Conservation (phyloP, 352 stramenopile genomes). For the Pythium rishiriense region DNA sequence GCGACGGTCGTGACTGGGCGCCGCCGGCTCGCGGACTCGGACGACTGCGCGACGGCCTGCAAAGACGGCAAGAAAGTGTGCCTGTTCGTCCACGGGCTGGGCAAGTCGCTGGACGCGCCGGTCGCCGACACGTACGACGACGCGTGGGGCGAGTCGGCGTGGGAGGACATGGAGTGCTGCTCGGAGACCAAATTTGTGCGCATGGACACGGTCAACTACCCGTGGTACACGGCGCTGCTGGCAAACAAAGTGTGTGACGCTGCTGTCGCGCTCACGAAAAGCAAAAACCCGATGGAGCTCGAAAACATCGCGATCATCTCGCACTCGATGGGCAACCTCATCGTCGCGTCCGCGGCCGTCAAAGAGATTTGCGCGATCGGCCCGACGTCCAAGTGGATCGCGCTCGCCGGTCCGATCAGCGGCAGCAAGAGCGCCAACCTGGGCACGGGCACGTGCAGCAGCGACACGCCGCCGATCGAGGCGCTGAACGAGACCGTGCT, state of each 20-base stretch:
- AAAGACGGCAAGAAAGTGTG: slow-evolving; percentile 22
- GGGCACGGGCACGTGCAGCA: slow-evolving; percentile 6
- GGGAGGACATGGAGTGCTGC: slow-evolving; percentile 28
- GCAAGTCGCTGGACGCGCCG: background rate
- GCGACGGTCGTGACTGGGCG: background rate
- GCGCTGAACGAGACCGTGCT: background rate
- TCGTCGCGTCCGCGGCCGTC: slow-evolving; percentile 22
- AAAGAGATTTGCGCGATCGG: slow-evolving; percentile 26
- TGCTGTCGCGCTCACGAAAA: slow-evolving; percentile 17
- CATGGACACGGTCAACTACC: slow-evolving; percentile 29
- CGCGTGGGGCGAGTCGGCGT: slow-evolving; percentile 27
- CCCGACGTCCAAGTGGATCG: slow-evolving; percentile 27
- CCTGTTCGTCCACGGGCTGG: slow-evolving; percentile 31
- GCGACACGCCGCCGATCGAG: background rate
- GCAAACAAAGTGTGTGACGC: slow-evolving; percentile 30
- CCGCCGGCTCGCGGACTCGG: background rate
- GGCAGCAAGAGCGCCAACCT: slow-evolving; percentile 20
- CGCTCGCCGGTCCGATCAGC: slow-evolving; percentile 29
- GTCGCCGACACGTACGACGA: slow-evolving; percentile 17
- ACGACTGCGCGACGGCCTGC: slow-evolving; percentile 12
- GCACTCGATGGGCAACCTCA: slow-evolving; percentile 41
- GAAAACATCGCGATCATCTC: slow-evolving; percentile 21
- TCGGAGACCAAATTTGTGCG: slow-evolving; percentile 33
- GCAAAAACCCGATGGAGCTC: slow-evolving; percentile 25
- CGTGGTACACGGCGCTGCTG: slow-evolving; percentile 27